phyloP scores from a whole-genome alignment of 805 yeast genomes.

The Suhomyces vadensis region DNA sequence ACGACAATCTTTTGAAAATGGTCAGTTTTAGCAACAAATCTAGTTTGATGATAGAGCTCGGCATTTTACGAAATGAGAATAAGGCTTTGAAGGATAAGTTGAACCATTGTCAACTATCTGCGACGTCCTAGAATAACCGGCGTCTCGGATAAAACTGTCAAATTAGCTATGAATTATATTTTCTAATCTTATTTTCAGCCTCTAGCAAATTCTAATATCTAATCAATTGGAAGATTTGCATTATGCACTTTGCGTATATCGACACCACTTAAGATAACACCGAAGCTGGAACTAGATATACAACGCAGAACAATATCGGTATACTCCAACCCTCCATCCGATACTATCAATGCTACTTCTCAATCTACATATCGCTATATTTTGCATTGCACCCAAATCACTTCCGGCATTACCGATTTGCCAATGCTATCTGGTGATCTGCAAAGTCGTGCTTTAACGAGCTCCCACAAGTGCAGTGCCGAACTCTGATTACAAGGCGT shows the following conservation, averaged over 20 bases:
- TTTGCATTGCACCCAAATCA: too few relatives aligned
- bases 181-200: conserved; percentile 3
- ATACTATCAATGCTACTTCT: too few relatives aligned
- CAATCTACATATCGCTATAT: too few relatives aligned
- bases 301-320: too few relatives aligned
- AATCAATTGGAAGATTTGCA: not conserved
- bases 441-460: not conserved
- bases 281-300: too few relatives aligned
- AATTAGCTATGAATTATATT: too few relatives aligned
- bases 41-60: conserved; percentile 68
- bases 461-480: not conserved
- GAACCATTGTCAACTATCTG: not conserved
- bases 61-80: conserved; percentile 51
- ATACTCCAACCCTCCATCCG: too few relatives aligned
- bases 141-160: too few relatives aligned
- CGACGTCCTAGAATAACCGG: not conserved
- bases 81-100: conserved; percentile 7
- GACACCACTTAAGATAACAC: too few relatives aligned
- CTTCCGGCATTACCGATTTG: too few relatives aligned
- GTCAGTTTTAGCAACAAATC: conserved; percentile 74
- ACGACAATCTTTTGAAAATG: conserved; percentile 67
- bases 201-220: not conserved
- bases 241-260: too few relatives aligned
- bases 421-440: not conserved
- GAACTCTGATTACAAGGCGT: not conserved